Percentiles rank a stretch among this genome's conserved stretches.
Evolutionary conservation across 352 stramenopile genomes (phyloP).

Genomic region (Phytophthora meadii): DNA sequence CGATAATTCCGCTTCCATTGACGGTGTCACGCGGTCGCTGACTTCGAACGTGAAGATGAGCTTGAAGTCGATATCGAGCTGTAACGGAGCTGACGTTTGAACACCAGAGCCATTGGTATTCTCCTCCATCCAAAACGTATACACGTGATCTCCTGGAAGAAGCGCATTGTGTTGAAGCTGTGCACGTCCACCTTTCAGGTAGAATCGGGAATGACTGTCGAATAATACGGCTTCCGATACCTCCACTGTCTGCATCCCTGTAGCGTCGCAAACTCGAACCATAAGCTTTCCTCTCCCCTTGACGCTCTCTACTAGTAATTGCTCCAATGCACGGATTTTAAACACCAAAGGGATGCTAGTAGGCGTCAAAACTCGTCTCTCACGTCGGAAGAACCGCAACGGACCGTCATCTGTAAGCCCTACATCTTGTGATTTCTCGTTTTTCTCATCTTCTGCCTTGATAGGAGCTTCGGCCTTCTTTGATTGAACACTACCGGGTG

Average conservation of each 20-base stretch:
- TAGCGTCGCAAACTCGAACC: slow-evolving; percentile 64
- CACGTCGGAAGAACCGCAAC: slow-evolving; percentile 52
- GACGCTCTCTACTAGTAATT: slow-evolving; percentile 64
- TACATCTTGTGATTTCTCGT: slow-evolving; percentile 18
- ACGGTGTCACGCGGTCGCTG: slow-evolving; percentile 25
- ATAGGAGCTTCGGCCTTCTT: slow-evolving; percentile 1
- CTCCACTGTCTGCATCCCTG: slow-evolving; percentile 50
- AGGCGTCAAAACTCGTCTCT: slow-evolving; percentile 33
- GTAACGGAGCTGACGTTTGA: slow-evolving; percentile 11
- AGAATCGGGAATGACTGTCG: slow-evolving; percentile 75
- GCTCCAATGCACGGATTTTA: slow-evolving; percentile 54
- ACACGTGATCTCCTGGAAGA: slow-evolving; percentile 63
- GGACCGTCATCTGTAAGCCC: slow-evolving; percentile 10
- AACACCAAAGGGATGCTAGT: slow-evolving; percentile 51
- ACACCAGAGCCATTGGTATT: slow-evolving; percentile 6
- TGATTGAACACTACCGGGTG: slow-evolving; percentile 4
- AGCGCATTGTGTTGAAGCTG: slow-evolving; percentile 51
- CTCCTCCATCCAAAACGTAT: slow-evolving; percentile 77
- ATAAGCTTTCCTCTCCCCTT: slow-evolving; percentile 62
- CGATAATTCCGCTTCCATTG: slow-evolving; percentile 27
- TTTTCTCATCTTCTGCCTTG: slow-evolving; percentile 5
- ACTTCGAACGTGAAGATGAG: slow-evolving; percentile 47
- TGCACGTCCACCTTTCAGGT: slow-evolving; percentile 46
- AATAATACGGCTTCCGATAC: slow-evolving; percentile 72
- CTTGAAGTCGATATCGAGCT: slow-evolving; percentile 53